Evolutionary conservation across 2,329 filamentous ascomycete species (phyloP).

Genomic region (Fusarium burgessii): DNA sequence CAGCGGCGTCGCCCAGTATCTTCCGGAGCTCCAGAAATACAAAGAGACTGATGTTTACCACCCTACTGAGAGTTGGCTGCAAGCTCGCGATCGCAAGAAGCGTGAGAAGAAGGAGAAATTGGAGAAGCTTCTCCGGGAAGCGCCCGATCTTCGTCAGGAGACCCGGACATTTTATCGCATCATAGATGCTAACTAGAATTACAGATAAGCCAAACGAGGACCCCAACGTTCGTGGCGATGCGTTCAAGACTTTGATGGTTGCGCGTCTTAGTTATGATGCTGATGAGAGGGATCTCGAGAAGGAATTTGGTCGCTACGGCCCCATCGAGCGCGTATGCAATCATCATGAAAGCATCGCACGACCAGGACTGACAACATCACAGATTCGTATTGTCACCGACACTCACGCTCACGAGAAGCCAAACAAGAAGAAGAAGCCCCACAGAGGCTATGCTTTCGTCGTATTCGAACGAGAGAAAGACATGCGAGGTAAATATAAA

Average conservation of each 20-base stretch:
- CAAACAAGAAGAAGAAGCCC: conserved; percentile 82
- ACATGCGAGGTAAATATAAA: conserved; percentile 93
- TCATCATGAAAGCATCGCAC: neutral
- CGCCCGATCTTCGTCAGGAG: conserved; percentile 70
- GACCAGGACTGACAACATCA: conserved; percentile 29
- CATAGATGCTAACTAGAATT: conserved; percentile 29
- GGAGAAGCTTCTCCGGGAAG: conserved; percentile 73
- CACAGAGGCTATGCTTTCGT: conserved; percentile 96
- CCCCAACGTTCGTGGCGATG: conserved; percentile 89
- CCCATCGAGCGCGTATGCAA: conserved; percentile 86
- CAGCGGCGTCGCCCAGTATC: conserved; percentile 78
- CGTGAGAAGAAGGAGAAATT: conserved; percentile 79
- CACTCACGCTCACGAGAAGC: conserved; percentile 74
- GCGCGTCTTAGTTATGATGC: conserved; percentile 90
- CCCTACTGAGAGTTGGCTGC: conserved; percentile 92
- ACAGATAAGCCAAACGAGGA: conserved; percentile 86
- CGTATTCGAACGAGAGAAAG: conserved; percentile 95
- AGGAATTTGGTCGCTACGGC: conserved; percentile 93
- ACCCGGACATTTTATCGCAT: neutral
- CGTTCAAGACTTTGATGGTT: conserved; percentile 95
- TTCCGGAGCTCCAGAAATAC: conserved; percentile 80
- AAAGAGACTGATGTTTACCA: conserved; percentile 81
- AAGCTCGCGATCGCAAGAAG: conserved; percentile 86
- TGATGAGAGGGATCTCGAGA: conserved; percentile 89
- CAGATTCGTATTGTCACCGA: conserved; percentile 91